A percentile compares a stretch with the other conserved stretches of the same genome.
Conservation (phyloP, 352 stramenopile genomes). For the Blastocystis sp. region DNA sequence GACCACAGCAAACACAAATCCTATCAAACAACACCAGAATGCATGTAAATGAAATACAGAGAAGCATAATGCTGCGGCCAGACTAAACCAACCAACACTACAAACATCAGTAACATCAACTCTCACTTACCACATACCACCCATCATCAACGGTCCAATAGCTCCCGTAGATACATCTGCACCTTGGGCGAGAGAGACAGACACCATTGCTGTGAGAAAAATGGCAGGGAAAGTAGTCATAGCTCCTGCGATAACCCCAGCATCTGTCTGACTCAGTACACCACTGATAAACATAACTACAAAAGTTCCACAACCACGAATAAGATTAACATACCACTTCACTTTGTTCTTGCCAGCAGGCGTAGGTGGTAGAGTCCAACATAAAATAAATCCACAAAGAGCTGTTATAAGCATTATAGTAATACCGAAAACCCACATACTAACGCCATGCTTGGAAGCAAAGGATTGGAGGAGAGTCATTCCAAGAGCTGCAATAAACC, state of each 20-base stretch:
- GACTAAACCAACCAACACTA: constrained; percentile 49
- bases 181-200: constrained; percentile 40
- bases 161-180: constrained; percentile 31
- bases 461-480: not conserved
- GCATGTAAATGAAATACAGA: not conserved
- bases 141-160: constrained; percentile 48
- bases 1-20: not conserved
- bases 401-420: not conserved
- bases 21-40: constrained; percentile 23
- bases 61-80: not conserved
- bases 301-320: not conserved
- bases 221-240: constrained; percentile 47
- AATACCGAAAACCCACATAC: not conserved
- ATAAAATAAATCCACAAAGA: not conserved
- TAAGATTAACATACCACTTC: constrained; percentile 19
- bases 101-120: not conserved
- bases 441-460: not conserved
- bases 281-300: constrained; percentile 34
- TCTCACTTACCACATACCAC: constrained; percentile 19
- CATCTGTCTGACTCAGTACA: not conserved
- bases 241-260: not conserved
- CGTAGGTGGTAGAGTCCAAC: constrained; percentile 17
- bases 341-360: constrained; percentile 64
- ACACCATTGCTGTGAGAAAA: constrained; percentile 36
- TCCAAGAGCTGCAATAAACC: not conserved